Evolutionary conservation across 257 asterid species (phyloP).

Genomic region (Gynochthodes officinalis): DNA sequence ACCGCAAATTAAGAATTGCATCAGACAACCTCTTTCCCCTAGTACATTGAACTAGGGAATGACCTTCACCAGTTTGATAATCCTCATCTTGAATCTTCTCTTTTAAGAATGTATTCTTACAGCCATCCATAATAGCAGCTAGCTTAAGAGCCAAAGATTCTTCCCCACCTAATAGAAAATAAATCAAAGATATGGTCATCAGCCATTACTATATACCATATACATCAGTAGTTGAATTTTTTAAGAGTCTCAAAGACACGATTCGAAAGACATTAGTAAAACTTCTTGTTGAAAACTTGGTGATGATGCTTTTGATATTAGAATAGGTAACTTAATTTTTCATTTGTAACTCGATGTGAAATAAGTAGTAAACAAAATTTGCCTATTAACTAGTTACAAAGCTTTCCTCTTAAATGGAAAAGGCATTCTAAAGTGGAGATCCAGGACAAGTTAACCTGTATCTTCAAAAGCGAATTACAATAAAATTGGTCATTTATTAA

Average conservation of each 20-base stretch:
- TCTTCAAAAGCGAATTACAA: background rate
- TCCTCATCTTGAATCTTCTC: background rate
- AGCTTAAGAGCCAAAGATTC: constrained; percentile 17
- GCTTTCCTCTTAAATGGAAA: background rate
- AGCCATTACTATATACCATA: background rate
- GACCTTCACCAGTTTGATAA: constrained; percentile 7
- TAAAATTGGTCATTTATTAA: background rate
- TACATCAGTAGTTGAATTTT: background rate
- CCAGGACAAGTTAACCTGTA: background rate
- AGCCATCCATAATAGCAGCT: constrained; percentile 16
- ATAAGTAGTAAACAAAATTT: background rate
- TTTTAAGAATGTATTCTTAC: constrained; percentile 9
- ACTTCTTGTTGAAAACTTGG: background rate
- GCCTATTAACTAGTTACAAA: background rate
- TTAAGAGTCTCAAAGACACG: background rate
- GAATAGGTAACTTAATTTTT: background rate
- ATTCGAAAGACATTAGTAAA: background rate
- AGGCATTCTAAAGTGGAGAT: background rate
- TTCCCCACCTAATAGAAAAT: constrained; percentile 15
- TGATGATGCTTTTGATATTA: background rate
- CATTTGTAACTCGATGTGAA: background rate
- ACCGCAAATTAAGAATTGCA: constrained; percentile 4
- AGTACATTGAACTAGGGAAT: background rate
- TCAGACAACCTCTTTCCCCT: constrained; percentile 8
- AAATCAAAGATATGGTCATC: background rate